These are phyloP conservation scores for Sequoiadendron giganteum DNA, from an alignment of 75 land plant species.

Conservation along the genomic window DNA sequence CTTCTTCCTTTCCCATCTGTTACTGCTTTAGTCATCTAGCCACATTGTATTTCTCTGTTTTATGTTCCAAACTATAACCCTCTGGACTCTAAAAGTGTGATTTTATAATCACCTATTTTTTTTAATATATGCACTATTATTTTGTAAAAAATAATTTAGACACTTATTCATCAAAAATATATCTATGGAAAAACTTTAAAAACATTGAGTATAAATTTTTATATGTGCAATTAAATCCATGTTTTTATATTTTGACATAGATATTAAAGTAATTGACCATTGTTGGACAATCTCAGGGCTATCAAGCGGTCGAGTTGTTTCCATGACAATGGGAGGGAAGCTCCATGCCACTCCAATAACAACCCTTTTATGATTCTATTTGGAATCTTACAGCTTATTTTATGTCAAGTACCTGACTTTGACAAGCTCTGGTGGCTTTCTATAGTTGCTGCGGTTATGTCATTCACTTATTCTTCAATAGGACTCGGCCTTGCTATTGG, in stretches of 20 bases:
- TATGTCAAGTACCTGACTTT: slow-evolving; percentile 79
- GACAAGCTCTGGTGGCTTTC: slow-evolving; percentile 78
- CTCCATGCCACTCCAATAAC: slow-evolving; percentile 53
- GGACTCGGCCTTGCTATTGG: slow-evolving; percentile 64
- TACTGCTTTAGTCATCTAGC: too few relatives aligned
- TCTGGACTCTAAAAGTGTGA: too few relatives aligned
- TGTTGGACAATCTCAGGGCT: slow-evolving; percentile 43
- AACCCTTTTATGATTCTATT: slow-evolving; percentile 65
- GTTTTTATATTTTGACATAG: not conserved
- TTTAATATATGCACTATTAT: too few relatives aligned
- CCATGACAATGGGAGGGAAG: slow-evolving; percentile 45
- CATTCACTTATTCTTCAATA: slow-evolving; percentile 67
- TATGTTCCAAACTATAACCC: too few relatives aligned
- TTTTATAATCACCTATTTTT: too few relatives aligned
- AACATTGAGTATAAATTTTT: too few relatives aligned
- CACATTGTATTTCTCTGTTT: too few relatives aligned
- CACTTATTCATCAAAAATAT: too few relatives aligned
- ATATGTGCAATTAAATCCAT: too few relatives aligned
- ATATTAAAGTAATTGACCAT: not conserved
- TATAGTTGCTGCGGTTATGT: slow-evolving; percentile 79
- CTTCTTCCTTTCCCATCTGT: too few relatives aligned
- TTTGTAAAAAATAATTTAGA: too few relatives aligned
- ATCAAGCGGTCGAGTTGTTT: slow-evolving; percentile 72
- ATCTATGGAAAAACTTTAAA: too few relatives aligned
- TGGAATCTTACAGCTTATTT: slow-evolving; percentile 44